Conservation (phyloP, 805 yeast species). For the Yarrowia keelungensis region DNA sequence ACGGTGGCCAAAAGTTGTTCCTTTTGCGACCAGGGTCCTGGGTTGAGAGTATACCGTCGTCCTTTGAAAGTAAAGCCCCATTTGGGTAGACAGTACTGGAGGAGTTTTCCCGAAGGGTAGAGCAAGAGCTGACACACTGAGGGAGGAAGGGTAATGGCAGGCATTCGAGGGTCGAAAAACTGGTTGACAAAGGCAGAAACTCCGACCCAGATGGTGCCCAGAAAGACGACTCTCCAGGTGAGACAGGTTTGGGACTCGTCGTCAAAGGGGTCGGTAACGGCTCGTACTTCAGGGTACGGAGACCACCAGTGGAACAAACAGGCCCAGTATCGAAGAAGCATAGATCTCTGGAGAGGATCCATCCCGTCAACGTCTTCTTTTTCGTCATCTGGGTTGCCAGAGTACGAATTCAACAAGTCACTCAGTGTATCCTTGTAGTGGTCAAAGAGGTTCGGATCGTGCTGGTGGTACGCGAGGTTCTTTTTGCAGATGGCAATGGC, state of each 20-base stretch:
- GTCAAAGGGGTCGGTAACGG: not conserved
- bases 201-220: constrained; percentile 11
- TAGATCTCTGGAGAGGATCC: not conserved
- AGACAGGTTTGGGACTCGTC: not conserved
- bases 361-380: not conserved
- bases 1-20: not conserved
- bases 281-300: not conserved
- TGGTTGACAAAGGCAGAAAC: constrained; percentile 1
- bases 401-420: not conserved
- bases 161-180: constrained; percentile 18
- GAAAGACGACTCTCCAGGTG: constrained; percentile 1
- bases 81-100: not conserved
- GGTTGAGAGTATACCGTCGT: not conserved
- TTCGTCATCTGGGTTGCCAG: not conserved
- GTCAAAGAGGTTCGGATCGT: not conserved
- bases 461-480: not conserved
- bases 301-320: not conserved
- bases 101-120: not conserved
- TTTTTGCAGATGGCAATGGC: not conserved
- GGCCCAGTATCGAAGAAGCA: not conserved
- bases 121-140: not conserved
- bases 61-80: not conserved
- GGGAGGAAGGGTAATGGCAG: not conserved
- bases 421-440: not conserved
- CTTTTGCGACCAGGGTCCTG: constrained; percentile 1